Evolutionary conservation across 768 basidiomycete species (phyloP).

Genomic region (Lactarius hengduanensis): DNA sequence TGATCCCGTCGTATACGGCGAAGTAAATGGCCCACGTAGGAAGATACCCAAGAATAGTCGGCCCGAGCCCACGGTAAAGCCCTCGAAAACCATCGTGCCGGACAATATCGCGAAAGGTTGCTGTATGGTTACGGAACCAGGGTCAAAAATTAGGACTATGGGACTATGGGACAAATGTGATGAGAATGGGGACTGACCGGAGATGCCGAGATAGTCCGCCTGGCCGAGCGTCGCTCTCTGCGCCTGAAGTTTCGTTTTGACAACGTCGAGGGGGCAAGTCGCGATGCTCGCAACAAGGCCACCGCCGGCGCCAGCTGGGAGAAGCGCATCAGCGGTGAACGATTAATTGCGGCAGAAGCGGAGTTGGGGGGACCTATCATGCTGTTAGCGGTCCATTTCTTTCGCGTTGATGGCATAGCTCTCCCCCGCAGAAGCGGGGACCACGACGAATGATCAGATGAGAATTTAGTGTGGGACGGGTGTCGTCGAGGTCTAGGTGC

Average conservation of each 20-base stretch:
- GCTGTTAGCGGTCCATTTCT: conserved; percentile 72
- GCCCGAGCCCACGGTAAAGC: conserved; percentile 94
- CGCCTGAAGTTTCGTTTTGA: conserved; percentile 98
- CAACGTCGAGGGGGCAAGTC: conserved; percentile 95
- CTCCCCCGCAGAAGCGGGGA: conserved; percentile 58
- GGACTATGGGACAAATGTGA: conserved; percentile 13
- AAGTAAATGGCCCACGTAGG: conserved; percentile 99
- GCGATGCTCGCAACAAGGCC: conserved; percentile 90
- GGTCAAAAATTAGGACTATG: conserved; percentile 29
- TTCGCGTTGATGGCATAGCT: conserved; percentile 61
- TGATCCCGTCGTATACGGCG: conserved; percentile 95
- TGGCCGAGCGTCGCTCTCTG: conserved; percentile 71
- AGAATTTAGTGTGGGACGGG: conserved; percentile 6
- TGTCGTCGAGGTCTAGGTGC: neutral
- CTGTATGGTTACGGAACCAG: conserved; percentile 11
- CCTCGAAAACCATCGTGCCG: conserved; percentile 76
- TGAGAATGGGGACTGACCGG: conserved; percentile 21
- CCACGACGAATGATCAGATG: conserved; percentile 9
- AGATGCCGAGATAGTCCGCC: conserved; percentile 51
- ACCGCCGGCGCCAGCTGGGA: conserved; percentile 87
- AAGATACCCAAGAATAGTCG: conserved; percentile 93
- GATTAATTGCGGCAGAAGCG: conserved; percentile 23
- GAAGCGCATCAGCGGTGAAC: neutral
- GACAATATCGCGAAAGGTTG: conserved; percentile 49
- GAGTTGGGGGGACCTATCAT: conserved; percentile 63